Conservation (phyloP, 768 basidiomycete genomes). For the Suillus americanus region DNA sequence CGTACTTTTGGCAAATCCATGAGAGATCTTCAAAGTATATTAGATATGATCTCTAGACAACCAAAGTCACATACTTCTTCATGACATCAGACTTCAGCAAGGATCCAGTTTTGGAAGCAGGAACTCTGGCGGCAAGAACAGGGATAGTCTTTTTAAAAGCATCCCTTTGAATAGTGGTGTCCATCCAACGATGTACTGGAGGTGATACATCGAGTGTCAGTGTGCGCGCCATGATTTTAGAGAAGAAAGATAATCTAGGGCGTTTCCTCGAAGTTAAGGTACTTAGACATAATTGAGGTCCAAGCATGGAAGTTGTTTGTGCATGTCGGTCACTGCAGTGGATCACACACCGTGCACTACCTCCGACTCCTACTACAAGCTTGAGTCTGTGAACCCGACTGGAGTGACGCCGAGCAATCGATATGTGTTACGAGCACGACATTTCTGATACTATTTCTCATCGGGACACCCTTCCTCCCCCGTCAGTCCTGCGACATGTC, state of each 20-base stretch:
- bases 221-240: conserved; percentile 36
- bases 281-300: conserved; percentile 7
- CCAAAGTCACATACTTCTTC: conserved; percentile 47
- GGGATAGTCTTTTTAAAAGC: conserved; percentile 66
- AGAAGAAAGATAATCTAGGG: conserved; percentile 1
- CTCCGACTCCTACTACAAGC: not conserved
- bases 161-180: conserved; percentile 54
- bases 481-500: conserved; percentile 60
- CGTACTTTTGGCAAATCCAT: conserved; percentile 70
- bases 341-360: not conserved
- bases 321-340: not conserved
- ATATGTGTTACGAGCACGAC: not conserved
- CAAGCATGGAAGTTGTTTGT: conserved; percentile 11
- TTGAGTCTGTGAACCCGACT: not conserved
- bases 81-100: conserved; percentile 59
- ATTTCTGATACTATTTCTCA: conserved; percentile 6
- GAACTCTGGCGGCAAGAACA: conserved; percentile 67
- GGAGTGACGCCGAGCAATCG: not conserved
- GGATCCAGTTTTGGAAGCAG: conserved; percentile 51
- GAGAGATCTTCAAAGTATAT: conserved; percentile 45
- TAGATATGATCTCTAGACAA: conserved; percentile 12
- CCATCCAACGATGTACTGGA: conserved; percentile 52
- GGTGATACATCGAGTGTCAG: conserved; percentile 40
- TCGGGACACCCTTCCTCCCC: conserved; percentile 22
- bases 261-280: not conserved